A percentile compares a stretch with the other conserved stretches of the same genome.
Conservation (phyloP, 345 rosid genomes). For the Brassica carinata region DNA sequence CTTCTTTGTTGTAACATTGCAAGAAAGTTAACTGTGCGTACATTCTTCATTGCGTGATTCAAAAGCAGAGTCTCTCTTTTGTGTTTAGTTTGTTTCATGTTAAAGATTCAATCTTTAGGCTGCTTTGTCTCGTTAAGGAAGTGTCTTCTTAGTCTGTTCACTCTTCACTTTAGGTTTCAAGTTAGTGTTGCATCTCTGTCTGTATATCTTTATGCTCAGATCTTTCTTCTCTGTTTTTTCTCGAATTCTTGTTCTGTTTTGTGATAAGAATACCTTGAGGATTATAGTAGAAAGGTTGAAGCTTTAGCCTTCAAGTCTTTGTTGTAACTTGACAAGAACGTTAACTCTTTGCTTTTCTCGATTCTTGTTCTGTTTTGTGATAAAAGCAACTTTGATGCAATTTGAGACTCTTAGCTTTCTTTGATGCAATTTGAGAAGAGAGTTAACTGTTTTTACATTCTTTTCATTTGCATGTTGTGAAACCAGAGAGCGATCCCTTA, state of each 20-base stretch:
- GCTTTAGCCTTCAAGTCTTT: too few species aligned
- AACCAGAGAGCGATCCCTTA: slow-evolving; percentile 30
- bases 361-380: too few species aligned
- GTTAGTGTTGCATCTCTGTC: background rate
- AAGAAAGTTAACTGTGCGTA: too few species aligned
- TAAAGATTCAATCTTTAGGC: background rate
- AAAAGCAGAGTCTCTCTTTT: background rate
- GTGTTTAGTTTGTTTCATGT: background rate
- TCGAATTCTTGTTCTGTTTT: background rate
- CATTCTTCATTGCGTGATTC: background rate
- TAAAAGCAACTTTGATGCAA: too few species aligned
- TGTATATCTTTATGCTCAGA: background rate
- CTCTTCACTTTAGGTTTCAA: too few species aligned
- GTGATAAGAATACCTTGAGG: background rate
- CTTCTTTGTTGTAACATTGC: too few species aligned
- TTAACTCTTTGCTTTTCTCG: too few species aligned
- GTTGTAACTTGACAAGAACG: too few species aligned
- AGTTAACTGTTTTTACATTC: background rate
- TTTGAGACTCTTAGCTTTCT: background rate
- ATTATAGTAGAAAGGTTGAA: too few species aligned
- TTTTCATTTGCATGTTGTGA: background rate
- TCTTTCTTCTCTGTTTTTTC: background rate
- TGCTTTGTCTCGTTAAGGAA: too few species aligned
- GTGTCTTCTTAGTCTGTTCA: too few species aligned
- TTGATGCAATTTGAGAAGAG: background rate